Percentiles rank a stretch among this genome's conserved stretches.
phyloP scores from a whole-genome alignment of 305 asterid genomes.

The Lippia alba region DNA sequence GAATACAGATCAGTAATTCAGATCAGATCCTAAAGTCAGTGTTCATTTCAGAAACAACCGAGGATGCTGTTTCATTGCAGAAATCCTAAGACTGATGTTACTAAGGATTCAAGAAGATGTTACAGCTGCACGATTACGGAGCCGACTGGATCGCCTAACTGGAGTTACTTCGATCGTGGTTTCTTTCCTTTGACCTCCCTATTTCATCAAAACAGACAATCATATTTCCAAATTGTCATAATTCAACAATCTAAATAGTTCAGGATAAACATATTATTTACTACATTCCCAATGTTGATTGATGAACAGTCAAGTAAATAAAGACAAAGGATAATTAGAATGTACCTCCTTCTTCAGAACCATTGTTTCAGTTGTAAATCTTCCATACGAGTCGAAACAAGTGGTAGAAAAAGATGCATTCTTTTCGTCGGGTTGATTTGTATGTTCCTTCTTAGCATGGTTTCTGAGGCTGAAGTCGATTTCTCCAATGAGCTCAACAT shows the following conservation, averaged over 20 bases:
- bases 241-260: too few relatives aligned
- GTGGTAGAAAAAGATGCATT: slow-evolving; percentile 18
- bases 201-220: neutral
- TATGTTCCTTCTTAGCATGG: slow-evolving; percentile 14
- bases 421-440: slow-evolving; percentile 25
- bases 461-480: slow-evolving; percentile 47
- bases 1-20: slow-evolving; percentile 14
- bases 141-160: slow-evolving; percentile 75
- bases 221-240: too few relatives aligned
- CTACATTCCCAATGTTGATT: too few relatives aligned
- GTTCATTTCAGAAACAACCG: slow-evolving; percentile 48
- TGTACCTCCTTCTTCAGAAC: slow-evolving; percentile 59
- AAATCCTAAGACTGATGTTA: neutral
- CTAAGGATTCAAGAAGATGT: slow-evolving; percentile 49
- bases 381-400: slow-evolving; percentile 50
- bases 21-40: neutral
- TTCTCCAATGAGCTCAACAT: slow-evolving; percentile 72
- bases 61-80: slow-evolving; percentile 53
- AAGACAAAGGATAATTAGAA: neutral
- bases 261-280: too few relatives aligned
- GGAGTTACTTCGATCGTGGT: slow-evolving; percentile 50
- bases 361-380: slow-evolving; percentile 52
- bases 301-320: too few relatives aligned
- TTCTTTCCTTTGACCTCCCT: slow-evolving; percentile 59
- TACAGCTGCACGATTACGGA: slow-evolving; percentile 54